phyloP scores from a whole-genome alignment of 441 rosid species.

The Arabidopsis hybrid region DNA sequence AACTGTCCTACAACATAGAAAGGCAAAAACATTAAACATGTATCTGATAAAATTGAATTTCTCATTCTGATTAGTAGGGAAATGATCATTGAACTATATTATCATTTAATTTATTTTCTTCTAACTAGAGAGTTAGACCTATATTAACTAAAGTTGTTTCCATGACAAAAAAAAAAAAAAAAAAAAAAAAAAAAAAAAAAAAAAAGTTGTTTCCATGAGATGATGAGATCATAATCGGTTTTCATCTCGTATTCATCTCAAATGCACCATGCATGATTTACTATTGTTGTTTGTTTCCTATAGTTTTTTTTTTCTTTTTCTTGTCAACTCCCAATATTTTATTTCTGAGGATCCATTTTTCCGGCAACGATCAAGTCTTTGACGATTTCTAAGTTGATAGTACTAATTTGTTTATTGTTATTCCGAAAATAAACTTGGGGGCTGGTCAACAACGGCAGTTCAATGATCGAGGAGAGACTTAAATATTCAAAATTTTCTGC shows the following conservation, averaged over 20 bases:
- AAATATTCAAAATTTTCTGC: conserved; percentile 20
- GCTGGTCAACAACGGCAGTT: conserved; percentile 36
- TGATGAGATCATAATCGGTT: neutral
- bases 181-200: too few relatives aligned
- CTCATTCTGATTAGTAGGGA: neutral
- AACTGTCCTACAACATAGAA: neutral
- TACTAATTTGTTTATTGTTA: neutral
- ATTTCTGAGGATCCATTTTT: neutral
- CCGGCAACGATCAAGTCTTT: conserved; percentile 25
- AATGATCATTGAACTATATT: neutral
- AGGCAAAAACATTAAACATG: neutral
- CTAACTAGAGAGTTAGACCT: neutral
- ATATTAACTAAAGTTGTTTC: neutral
- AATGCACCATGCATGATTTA: neutral
- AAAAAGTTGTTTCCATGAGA: too few relatives aligned
- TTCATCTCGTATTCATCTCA: neutral
- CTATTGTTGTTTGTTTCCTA: neutral
- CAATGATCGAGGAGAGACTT: conserved; percentile 31
- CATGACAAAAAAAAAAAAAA: too few relatives aligned
- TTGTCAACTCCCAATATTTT: neutral
- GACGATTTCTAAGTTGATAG: neutral
- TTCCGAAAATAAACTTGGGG: neutral
- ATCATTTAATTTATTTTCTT: neutral
- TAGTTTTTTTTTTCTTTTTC: neutral
- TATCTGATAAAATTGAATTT: neutral